phyloP scores from a whole-genome alignment of 164 flowering plant genomes.

The Sedum album region DNA sequence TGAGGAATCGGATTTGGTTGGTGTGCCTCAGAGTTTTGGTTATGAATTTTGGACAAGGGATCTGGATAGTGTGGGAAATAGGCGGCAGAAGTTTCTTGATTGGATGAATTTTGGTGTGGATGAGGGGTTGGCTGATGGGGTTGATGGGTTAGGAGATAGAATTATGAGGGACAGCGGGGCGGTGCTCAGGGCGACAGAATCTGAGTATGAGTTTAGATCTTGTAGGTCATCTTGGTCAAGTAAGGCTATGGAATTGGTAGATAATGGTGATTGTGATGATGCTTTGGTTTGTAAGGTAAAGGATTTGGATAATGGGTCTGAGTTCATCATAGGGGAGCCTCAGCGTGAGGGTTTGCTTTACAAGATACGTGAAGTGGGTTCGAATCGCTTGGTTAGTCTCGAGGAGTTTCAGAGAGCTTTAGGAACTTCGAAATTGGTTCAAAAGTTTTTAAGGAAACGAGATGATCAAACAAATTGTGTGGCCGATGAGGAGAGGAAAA shows the following conservation, averaged over 20 bases:
- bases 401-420: conserved; percentile 36
- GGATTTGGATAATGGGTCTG: conserved; percentile 34
- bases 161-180: conserved; percentile 33
- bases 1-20: background rate
- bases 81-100: conserved; percentile 47
- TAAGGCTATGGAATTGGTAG: conserved; percentile 14
- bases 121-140: conserved; percentile 13
- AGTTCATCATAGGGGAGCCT: conserved; percentile 23
- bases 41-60: conserved; percentile 50
- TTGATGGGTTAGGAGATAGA: conserved; percentile 20
- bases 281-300: conserved; percentile 18
- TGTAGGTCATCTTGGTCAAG: conserved; percentile 27
- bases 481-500: conserved; percentile 22
- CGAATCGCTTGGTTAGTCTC: conserved; percentile 27
- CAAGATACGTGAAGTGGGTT: conserved; percentile 29
- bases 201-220: conserved; percentile 25
- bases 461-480: conserved; percentile 14
- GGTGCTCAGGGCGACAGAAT: conserved; percentile 30
- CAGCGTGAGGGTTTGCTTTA: conserved; percentile 22
- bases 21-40: conserved; percentile 11
- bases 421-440: conserved; percentile 36
- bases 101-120: conserved; percentile 47
- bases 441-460: conserved; percentile 21
- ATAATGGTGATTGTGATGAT: conserved; percentile 18
- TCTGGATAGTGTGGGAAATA: conserved; percentile 43